Conservation (phyloP, 2,329 filamentous ascomycete species). For the Blastomyces silverae region DNA sequence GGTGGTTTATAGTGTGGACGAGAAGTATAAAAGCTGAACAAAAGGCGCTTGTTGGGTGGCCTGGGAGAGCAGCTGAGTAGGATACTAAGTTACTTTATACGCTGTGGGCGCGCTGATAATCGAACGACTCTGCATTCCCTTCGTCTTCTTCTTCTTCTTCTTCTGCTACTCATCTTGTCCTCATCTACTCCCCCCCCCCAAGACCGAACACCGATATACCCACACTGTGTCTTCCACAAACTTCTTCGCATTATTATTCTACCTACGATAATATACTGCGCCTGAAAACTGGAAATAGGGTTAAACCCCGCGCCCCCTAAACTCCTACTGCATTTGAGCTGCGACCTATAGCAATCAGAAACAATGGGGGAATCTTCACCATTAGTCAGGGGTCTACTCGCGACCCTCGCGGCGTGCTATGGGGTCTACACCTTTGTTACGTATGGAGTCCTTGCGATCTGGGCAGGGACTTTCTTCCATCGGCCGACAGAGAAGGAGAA, state of each 20-base stretch:
- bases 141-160: background rate
- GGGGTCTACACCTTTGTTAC: conserved; percentile 34
- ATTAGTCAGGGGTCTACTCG: conserved; percentile 22
- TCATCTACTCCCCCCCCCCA: background rate
- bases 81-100: too few species aligned
- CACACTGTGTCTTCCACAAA: background rate
- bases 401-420: conserved; percentile 27
- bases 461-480: conserved; percentile 35
- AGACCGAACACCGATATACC: background rate
- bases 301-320: background rate
- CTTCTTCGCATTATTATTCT: background rate
- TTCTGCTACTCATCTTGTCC: background rate
- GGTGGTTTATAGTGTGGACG: too few species aligned
- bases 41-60: too few species aligned
- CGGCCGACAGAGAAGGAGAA: conserved; percentile 36
- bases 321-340: background rate
- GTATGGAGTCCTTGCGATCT: conserved; percentile 30
- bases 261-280: background rate
- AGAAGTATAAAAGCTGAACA: too few species aligned
- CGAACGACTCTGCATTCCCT: too few species aligned
- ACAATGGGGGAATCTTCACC: background rate
- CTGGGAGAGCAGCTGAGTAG: too few species aligned
- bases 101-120: too few species aligned
- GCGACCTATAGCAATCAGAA: background rate
- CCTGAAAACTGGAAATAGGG: background rate